Evolutionary conservation across 2,329 filamentous ascomycete species (phyloP).

Genomic region (Claviceps monticola): DNA sequence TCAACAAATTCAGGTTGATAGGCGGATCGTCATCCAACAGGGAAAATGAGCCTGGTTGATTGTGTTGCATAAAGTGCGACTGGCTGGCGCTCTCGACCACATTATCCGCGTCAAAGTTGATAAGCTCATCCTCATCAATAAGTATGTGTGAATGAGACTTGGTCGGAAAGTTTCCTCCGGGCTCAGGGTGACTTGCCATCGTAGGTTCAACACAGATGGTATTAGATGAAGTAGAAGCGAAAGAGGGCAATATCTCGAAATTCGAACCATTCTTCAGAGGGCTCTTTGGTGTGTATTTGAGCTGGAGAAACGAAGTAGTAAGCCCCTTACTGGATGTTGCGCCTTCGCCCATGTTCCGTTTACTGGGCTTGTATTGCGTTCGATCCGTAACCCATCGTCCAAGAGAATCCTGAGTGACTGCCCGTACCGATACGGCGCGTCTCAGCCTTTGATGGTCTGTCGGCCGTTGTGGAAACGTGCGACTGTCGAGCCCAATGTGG

Average conservation of each 20-base stretch:
- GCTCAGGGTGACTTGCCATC: constrained; percentile 1
- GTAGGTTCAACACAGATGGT: not conserved
- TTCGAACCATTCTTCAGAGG: not conserved
- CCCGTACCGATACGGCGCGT: constrained; percentile 6
- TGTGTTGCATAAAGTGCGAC: not conserved
- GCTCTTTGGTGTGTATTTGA: not conserved
- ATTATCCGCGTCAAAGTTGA: not conserved
- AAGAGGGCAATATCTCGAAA: not conserved
- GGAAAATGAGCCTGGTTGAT: not conserved
- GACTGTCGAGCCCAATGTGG: constrained; percentile 12
- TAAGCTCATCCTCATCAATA: constrained; percentile 1
- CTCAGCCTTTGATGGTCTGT: constrained; percentile 2
- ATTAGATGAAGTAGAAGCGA: not conserved
- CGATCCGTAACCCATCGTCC: constrained; percentile 3
- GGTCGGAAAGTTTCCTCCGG: not conserved
- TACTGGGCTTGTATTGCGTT: constrained; percentile 4
- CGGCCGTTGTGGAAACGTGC: constrained; percentile 11
- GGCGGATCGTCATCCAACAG: constrained; percentile 1
- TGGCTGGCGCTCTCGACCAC: not conserved
- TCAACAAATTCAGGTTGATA: not conserved
- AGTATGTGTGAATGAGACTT: not conserved
- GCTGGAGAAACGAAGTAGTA: not conserved
- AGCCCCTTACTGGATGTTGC: not conserved
- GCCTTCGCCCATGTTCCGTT: not conserved
- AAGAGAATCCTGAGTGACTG: constrained; percentile 1